A percentile compares a stretch with the other conserved stretches of the same genome.
phyloP scores from a whole-genome alignment of 306 rosid genomes.

The Amphicarpaea edgeworthii region DNA sequence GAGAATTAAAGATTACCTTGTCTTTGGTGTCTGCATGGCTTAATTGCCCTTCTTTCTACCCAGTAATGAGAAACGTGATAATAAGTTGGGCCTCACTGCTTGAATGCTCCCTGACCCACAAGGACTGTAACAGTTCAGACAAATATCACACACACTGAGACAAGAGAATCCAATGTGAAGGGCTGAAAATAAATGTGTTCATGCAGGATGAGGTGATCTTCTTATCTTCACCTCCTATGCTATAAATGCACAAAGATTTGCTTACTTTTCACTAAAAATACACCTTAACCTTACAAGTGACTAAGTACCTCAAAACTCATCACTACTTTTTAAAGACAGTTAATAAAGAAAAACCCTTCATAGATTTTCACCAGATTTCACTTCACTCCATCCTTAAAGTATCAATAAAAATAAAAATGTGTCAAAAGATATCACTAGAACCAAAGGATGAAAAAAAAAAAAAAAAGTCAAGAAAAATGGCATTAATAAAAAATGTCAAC shows the following conservation, averaged over 20 bases:
- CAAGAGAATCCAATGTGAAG: conserved; percentile 77
- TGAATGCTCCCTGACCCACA: conserved; percentile 86
- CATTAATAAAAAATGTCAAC: conserved; percentile 34
- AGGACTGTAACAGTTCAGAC: conserved; percentile 57
- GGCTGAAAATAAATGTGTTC: conserved; percentile 66
- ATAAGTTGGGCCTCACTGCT: conserved; percentile 54
- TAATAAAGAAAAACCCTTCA: not conserved
- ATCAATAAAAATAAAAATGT: not conserved
- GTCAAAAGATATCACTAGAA: conserved; percentile 21
- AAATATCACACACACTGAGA: conserved; percentile 59
- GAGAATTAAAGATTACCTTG: conserved; percentile 69
- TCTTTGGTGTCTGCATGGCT: conserved; percentile 96
- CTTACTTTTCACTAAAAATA: conserved; percentile 39
- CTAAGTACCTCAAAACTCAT: not conserved
- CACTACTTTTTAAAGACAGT: not conserved
- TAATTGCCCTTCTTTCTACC: conserved; percentile 44
- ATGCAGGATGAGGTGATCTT: conserved; percentile 57
- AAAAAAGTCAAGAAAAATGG: conserved; percentile 36
- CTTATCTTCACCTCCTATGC: conserved; percentile 54
- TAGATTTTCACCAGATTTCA: conserved; percentile 29
- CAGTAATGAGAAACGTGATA: conserved; percentile 45
- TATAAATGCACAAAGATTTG: conserved; percentile 57
- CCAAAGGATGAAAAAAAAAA: not conserved
- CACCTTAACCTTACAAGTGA: conserved; percentile 15
- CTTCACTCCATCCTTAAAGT: conserved; percentile 19